A percentile compares a stretch with the other conserved stretches of the same genome.
These are phyloP conservation scores for Penicillium nordicum DNA, from an alignment of 2,329 filamentous ascomycete genomes.

Conservation along the genomic window DNA sequence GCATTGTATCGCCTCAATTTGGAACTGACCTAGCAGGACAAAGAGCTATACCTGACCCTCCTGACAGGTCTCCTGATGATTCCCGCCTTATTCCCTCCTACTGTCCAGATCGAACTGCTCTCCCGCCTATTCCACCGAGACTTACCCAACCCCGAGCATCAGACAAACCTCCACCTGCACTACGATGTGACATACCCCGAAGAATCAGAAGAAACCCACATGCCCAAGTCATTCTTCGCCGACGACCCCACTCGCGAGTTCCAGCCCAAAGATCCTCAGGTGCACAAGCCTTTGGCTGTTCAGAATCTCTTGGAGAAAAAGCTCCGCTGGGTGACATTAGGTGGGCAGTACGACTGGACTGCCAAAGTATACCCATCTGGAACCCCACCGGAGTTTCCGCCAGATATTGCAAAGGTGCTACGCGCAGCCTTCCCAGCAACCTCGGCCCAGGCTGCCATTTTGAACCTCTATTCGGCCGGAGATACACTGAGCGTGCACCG, in stretches of 20 bases:
- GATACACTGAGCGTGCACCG: conserved; percentile 91
- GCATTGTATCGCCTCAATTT: conserved; percentile 15
- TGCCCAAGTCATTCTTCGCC: conserved; percentile 51
- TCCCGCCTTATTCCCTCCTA: conserved; percentile 67
- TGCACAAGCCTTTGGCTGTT: conserved; percentile 73
- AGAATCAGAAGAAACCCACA: neutral
- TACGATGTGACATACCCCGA: conserved; percentile 65
- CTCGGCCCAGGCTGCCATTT: conserved; percentile 80
- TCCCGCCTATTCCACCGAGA: conserved; percentile 73
- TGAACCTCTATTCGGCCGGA: conserved; percentile 87
- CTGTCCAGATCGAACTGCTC: conserved; percentile 67
- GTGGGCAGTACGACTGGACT: conserved; percentile 96
- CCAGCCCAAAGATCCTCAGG: conserved; percentile 62
- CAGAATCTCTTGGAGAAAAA: conserved; percentile 71
- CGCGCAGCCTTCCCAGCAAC: conserved; percentile 71
- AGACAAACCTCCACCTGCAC: conserved; percentile 87
- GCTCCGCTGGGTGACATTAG: conserved; percentile 89
- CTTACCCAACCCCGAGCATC: conserved; percentile 67
- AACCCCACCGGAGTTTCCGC: conserved; percentile 68
- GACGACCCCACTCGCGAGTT: conserved; percentile 43
- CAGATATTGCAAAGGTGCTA: conserved; percentile 67
- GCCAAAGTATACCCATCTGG: conserved; percentile 72
- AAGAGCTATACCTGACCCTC: conserved; percentile 25
- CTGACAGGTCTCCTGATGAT: conserved; percentile 70
- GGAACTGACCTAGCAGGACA: conserved; percentile 7